These are phyloP conservation scores for Colletotrichum sp. DNA, from an alignment of 2,329 filamentous ascomycete genomes.

Conservation along the genomic window DNA sequence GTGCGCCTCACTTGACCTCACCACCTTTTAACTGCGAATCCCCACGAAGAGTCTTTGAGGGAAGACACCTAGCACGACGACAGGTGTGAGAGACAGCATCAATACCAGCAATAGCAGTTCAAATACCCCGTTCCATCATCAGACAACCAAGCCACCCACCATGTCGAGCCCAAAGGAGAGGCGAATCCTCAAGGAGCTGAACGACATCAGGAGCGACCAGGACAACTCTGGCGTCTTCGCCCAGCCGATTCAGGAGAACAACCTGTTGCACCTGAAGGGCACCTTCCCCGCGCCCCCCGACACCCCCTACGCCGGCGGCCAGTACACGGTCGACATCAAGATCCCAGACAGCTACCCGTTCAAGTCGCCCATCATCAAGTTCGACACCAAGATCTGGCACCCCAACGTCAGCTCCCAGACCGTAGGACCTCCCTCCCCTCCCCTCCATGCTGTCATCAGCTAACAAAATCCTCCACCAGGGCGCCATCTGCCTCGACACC, in stretches of 20 bases:
- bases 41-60: not conserved
- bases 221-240: conserved; percentile 78
- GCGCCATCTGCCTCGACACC: conserved; percentile 95
- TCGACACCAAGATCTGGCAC: conserved; percentile 95
- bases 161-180: conserved; percentile 61
- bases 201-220: conserved; percentile 75
- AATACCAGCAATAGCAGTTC: not conserved
- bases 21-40: not conserved
- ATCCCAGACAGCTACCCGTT: conserved; percentile 94
- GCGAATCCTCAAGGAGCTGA: conserved; percentile 76
- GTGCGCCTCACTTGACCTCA: not conserved
- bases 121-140: not conserved
- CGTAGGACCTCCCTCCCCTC: conserved; percentile 55
- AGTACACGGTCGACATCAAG: conserved; percentile 81
- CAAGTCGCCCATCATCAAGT: conserved; percentile 88
- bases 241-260: conserved; percentile 66
- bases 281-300: conserved; percentile 87
- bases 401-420: conserved; percentile 96
- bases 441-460: not conserved
- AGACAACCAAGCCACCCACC: conserved; percentile 13
- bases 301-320: conserved; percentile 90
- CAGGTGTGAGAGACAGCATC: not conserved
- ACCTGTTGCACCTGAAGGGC: conserved; percentile 83
- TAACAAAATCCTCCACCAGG: conserved; percentile 56
- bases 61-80: not conserved